phyloP scores from a whole-genome alignment of 2,329 filamentous ascomycete genomes.

The Trichophyton benhamiae region DNA sequence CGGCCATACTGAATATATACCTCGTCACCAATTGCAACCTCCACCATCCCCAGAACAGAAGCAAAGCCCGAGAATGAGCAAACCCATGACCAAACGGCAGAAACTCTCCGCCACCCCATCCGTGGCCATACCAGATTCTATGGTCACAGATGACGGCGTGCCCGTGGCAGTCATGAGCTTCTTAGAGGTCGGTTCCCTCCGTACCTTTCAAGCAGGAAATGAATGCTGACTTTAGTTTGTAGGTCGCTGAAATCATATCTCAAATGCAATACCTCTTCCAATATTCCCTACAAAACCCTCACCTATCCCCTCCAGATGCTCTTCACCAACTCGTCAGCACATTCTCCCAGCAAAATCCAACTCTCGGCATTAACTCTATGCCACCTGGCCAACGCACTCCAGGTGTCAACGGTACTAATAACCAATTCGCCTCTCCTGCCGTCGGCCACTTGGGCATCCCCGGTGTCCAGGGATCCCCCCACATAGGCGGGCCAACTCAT shows the following conservation, averaged over 20 bases:
- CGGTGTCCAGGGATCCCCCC: conserved; percentile 36
- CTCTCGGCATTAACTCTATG: conserved; percentile 22
- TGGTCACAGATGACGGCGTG: conserved; percentile 42
- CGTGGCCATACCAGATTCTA: conserved; percentile 33
- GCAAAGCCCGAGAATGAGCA: conserved; percentile 44
- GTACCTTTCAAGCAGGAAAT: conserved; percentile 12
- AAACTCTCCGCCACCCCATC: conserved; percentile 30
- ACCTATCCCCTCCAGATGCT: conserved; percentile 43
- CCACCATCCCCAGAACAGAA: conserved; percentile 43
- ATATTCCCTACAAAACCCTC: conserved; percentile 42
- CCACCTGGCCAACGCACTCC: conserved; percentile 28
- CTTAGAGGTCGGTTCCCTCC: conserved; percentile 41
- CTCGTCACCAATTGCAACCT: conserved; percentile 47
- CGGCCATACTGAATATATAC: conserved; percentile 71
- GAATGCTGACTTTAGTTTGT: conserved; percentile 7
- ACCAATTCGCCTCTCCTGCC: conserved; percentile 47
- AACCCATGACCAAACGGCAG: conserved; percentile 41
- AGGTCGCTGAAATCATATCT: conserved; percentile 55
- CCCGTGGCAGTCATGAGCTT: conserved; percentile 46
- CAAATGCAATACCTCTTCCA: conserved; percentile 51
- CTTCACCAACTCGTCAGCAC: conserved; percentile 41
- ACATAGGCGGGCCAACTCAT: conserved; percentile 41
- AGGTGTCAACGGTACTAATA: conserved; percentile 35
- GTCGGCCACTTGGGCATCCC: conserved; percentile 43
- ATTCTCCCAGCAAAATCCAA: conserved; percentile 29